phyloP scores from a whole-genome alignment of 176 grass and related monocot genomes.

The Aegilops bicornis region DNA sequence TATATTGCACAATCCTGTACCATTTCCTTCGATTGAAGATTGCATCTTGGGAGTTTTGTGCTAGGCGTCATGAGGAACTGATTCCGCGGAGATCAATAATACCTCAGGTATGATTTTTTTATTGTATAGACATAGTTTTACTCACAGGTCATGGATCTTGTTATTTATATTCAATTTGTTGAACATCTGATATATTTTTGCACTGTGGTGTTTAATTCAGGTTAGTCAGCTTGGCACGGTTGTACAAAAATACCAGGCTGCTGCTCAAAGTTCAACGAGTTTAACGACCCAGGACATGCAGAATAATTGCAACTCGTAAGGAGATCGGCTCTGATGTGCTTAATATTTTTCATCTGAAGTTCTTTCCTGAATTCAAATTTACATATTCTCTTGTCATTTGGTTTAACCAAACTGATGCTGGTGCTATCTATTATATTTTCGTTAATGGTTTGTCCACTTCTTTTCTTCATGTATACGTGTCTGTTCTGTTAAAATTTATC shows the following conservation, averaged over 20 bases:
- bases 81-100: slow-evolving; percentile 94
- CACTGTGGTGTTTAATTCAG: slow-evolving; percentile 46
- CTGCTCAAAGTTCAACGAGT: slow-evolving; percentile 74
- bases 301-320: slow-evolving; percentile 98
- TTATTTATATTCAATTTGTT: slow-evolving; percentile 5
- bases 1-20: background rate
- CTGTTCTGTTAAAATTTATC: slow-evolving; percentile 13
- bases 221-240: slow-evolving; percentile 81
- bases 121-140: slow-evolving; percentile 2
- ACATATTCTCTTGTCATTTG: slow-evolving; percentile 13
- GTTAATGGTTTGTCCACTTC: slow-evolving; percentile 7
- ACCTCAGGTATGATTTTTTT: slow-evolving; percentile 66
- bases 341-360: background rate
- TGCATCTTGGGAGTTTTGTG: slow-evolving; percentile 98
- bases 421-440: slow-evolving; percentile 10
- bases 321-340: slow-evolving; percentile 4
- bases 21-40: slow-evolving; percentile 59
- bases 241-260: slow-evolving; percentile 83
- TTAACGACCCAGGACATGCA: slow-evolving; percentile 87
- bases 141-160: background rate
- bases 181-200: slow-evolving; percentile 14
- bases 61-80: slow-evolving; percentile 93
- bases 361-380: slow-evolving; percentile 28
- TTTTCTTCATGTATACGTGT: background rate
- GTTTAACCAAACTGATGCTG: background rate